Evolutionary conservation across 345 rosid species (phyloP).

Genomic region (Lagerstroemia speciosa): DNA sequence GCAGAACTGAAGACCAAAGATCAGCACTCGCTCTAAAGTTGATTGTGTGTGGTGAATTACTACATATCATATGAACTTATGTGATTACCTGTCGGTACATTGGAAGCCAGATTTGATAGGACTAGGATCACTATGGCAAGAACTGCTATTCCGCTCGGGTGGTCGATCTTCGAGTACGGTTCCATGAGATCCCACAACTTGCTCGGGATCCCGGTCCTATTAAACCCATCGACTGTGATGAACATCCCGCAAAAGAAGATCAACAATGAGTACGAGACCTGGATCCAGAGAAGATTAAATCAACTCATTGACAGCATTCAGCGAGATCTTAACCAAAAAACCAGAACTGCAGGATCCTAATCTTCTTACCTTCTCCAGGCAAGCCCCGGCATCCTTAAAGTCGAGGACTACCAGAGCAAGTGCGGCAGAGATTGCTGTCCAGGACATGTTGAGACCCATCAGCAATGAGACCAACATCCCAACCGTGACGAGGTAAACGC

Average conservation of each 20-base stretch:
- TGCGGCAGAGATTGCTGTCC: slow-evolving; percentile 81
- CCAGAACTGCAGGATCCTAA: too few relatives aligned
- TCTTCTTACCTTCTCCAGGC: too few relatives aligned
- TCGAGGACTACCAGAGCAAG: slow-evolving; percentile 73
- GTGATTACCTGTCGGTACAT: slow-evolving; percentile 72
- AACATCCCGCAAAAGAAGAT: slow-evolving; percentile 93
- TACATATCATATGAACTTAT: neutral
- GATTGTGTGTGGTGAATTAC: neutral
- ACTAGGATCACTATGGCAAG: slow-evolving; percentile 56
- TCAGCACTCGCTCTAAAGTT: neutral
- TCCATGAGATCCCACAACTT: slow-evolving; percentile 68
- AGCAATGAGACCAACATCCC: slow-evolving; percentile 68
- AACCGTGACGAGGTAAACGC: slow-evolving; percentile 56
- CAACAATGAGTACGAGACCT: slow-evolving; percentile 80
- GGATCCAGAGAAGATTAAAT: slow-evolving; percentile 1
- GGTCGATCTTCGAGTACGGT: slow-evolving; percentile 52
- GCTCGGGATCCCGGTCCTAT: slow-evolving; percentile 79
- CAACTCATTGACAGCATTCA: too few relatives aligned
- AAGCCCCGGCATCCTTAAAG: slow-evolving; percentile 74
- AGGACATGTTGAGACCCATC: slow-evolving; percentile 74
- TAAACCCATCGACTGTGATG: slow-evolving; percentile 78
- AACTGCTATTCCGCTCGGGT: slow-evolving; percentile 38
- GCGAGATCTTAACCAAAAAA: slow-evolving; percentile 3
- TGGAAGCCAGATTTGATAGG: slow-evolving; percentile 73
- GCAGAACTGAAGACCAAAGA: slow-evolving; percentile 32